phyloP scores from a whole-genome alignment of 257 asterid species.

The Rhazya stricta region DNA sequence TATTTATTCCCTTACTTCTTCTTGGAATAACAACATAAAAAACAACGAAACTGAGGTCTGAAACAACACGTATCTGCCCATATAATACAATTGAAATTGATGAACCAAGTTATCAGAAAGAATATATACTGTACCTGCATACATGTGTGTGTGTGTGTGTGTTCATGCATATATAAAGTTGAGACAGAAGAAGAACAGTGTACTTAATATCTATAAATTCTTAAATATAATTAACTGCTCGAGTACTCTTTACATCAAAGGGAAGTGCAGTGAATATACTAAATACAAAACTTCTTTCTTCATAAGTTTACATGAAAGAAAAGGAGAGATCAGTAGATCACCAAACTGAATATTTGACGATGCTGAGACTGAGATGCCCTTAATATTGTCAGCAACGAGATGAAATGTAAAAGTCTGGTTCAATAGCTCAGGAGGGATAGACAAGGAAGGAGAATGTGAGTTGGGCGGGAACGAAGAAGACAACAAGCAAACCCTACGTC shows the following conservation, averaged over 20 bases:
- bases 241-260: not conserved
- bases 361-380: not conserved
- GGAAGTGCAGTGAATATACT: not conserved
- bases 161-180: constrained; percentile 7
- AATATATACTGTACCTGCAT: constrained; percentile 28
- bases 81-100: constrained; percentile 26
- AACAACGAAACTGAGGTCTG: constrained; percentile 32
- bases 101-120: constrained; percentile 25
- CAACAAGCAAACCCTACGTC: constrained; percentile 17
- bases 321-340: not conserved
- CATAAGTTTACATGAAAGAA: not conserved
- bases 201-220: not conserved
- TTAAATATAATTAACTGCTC: not conserved
- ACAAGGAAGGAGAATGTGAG: constrained; percentile 95
- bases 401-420: not conserved
- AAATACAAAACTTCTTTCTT: not conserved
- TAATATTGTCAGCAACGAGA: not conserved
- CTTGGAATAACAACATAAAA: constrained; percentile 34
- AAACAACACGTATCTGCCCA: constrained; percentile 23
- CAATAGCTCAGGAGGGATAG: constrained; percentile 98
- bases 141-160: not conserved
- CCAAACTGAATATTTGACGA: not conserved
- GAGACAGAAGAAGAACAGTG: not conserved
- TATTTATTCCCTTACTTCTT: constrained; percentile 36
- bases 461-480: constrained; percentile 31